Evolutionary conservation across 2,329 filamentous ascomycete species (phyloP).

Genomic region (Ascochyta koolunga): DNA sequence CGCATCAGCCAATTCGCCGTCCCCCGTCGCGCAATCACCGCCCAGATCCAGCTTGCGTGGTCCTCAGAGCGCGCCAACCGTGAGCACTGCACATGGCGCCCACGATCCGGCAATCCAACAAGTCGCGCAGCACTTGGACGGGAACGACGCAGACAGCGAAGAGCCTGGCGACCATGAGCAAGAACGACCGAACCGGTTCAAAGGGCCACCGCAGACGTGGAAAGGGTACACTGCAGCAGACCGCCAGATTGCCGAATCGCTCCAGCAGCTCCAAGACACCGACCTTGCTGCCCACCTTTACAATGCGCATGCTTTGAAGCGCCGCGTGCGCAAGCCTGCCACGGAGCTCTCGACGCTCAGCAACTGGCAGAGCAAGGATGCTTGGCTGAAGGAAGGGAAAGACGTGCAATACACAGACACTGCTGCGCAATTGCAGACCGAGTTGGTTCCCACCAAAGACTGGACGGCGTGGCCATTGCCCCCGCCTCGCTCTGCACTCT

Average conservation of each 20-base stretch:
- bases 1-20: slow-evolving; percentile 14
- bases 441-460: slow-evolving; percentile 56
- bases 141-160: slow-evolving; percentile 22
- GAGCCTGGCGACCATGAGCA: slow-evolving; percentile 20
- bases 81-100: not conserved
- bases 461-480: slow-evolving; percentile 91
- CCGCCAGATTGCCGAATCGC: slow-evolving; percentile 65
- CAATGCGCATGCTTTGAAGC: slow-evolving; percentile 74
- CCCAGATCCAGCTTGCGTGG: slow-evolving; percentile 5
- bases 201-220: slow-evolving; percentile 73
- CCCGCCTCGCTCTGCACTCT: slow-evolving; percentile 65
- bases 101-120: not conserved
- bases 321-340: slow-evolving; percentile 41
- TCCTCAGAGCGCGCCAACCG: slow-evolving; percentile 22
- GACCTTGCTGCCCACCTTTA: slow-evolving; percentile 80
- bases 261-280: slow-evolving; percentile 67
- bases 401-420: slow-evolving; percentile 36
- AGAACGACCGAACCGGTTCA: slow-evolving; percentile 70
- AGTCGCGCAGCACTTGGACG: not conserved
- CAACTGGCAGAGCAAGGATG: slow-evolving; percentile 50
- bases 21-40: slow-evolving; percentile 13
- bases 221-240: slow-evolving; percentile 65
- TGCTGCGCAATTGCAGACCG: slow-evolving; percentile 34
- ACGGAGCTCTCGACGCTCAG: slow-evolving; percentile 22
- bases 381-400: slow-evolving; percentile 46